Evolutionary conservation across 768 basidiomycete genomes (phyloP).

Genomic region (Suillus fuscotomentosus): DNA sequence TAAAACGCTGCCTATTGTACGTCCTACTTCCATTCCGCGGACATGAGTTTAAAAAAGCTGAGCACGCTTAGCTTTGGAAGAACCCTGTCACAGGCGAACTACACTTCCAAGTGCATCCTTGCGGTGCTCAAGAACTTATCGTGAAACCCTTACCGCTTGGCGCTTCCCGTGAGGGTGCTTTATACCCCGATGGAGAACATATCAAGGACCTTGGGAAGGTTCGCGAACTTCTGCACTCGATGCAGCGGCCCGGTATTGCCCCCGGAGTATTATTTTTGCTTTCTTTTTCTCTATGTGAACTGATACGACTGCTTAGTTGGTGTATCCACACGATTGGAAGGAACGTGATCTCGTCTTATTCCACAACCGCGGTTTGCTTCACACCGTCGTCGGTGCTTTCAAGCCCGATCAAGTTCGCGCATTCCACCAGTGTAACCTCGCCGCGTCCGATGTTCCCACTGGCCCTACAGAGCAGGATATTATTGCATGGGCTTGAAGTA

Average conservation of each 20-base stretch:
- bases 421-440: constrained; percentile 60
- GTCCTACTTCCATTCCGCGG: constrained; percentile 13
- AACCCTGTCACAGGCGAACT: constrained; percentile 82
- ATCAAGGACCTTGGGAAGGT: constrained; percentile 72
- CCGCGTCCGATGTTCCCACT: constrained; percentile 46
- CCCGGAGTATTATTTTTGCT: constrained; percentile 46
- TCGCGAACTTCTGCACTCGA: constrained; percentile 73
- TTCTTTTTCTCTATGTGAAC: neutral
- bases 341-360: constrained; percentile 66
- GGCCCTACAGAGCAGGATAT: constrained; percentile 50
- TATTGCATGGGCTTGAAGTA: constrained; percentile 37
- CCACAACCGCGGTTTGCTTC: constrained; percentile 70
- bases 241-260: constrained; percentile 88
- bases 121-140: constrained; percentile 63
- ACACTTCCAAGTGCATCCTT: constrained; percentile 91
- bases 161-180: constrained; percentile 54
- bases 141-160: constrained; percentile 72
- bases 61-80: constrained; percentile 71
- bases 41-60: constrained; percentile 2
- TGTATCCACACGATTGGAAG: constrained; percentile 89
- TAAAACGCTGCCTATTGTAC: constrained; percentile 68
- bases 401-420: constrained; percentile 43
- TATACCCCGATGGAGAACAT: constrained; percentile 83
- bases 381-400: constrained; percentile 69
- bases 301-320: constrained; percentile 42